Percentiles rank a stretch among this genome's conserved stretches.
These are phyloP conservation scores for Ophiosphaerella herpotricha DNA, from an alignment of 2,329 filamentous ascomycete species.

Conservation along the genomic window DNA sequence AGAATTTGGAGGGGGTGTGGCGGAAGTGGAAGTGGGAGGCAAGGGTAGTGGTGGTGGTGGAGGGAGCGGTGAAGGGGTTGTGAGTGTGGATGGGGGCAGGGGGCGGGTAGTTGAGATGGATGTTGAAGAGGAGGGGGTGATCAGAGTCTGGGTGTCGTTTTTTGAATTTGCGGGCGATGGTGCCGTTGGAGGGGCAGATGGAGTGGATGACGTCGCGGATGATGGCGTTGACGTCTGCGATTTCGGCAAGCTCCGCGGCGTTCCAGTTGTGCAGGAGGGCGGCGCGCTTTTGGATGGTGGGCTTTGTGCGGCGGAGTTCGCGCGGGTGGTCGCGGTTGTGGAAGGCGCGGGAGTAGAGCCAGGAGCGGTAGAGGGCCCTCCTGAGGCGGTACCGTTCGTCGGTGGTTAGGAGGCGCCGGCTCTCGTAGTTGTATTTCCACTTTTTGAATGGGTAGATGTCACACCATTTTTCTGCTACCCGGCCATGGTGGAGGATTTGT, in stretches of 20 bases:
- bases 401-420: constrained; percentile 57
- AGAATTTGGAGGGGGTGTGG: constrained; percentile 53
- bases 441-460: constrained; percentile 67
- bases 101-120: constrained; percentile 56
- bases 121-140: constrained; percentile 58
- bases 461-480: constrained; percentile 62
- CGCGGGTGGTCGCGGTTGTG: constrained; percentile 59
- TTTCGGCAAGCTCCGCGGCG: constrained; percentile 60
- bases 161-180: constrained; percentile 62
- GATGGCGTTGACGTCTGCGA: constrained; percentile 62
- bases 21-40: constrained; percentile 47
- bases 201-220: constrained; percentile 62
- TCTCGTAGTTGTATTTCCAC: constrained; percentile 63
- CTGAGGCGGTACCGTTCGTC: constrained; percentile 58
- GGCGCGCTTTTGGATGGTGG: constrained; percentile 57
- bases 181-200: constrained; percentile 65
- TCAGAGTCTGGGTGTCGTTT: constrained; percentile 59
- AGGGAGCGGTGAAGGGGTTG: constrained; percentile 32
- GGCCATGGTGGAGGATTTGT: constrained; percentile 60
- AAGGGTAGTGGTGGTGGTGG: constrained; percentile 24
- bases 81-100: constrained; percentile 35
- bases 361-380: constrained; percentile 63
- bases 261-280: constrained; percentile 64
- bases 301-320: constrained; percentile 53
- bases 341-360: constrained; percentile 65